A percentile compares a stretch with the other conserved stretches of the same genome.
Conservation (phyloP, 202 grass and related monocot species). For the Dendrocalamus latiflorus region DNA sequence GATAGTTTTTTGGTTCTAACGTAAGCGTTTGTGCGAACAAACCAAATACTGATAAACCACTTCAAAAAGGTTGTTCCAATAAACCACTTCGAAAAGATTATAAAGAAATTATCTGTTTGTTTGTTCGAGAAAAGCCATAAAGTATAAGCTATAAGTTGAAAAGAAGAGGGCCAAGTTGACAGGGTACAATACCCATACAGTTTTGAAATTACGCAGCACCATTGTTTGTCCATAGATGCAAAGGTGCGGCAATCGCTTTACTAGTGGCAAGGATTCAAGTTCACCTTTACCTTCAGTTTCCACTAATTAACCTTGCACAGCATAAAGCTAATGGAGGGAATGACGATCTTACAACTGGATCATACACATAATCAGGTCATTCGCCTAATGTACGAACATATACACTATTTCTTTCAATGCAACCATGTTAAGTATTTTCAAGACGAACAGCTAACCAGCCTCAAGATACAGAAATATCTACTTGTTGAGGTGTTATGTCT, state of each 20-base stretch:
- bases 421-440: not conserved
- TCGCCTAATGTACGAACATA: not conserved
- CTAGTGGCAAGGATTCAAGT: not conserved
- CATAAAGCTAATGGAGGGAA: not conserved
- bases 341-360: not conserved
- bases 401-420: not conserved
- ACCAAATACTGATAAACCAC: too few species aligned
- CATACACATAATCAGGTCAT: not conserved
- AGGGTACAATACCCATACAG: not conserved
- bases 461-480: slow-evolving; percentile 19
- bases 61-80: too few species aligned
- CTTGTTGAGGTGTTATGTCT: not conserved
- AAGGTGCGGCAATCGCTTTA: not conserved
- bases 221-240: not conserved
- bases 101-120: too few species aligned
- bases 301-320: not conserved
- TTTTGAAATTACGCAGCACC: not conserved
- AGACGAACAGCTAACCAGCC: not conserved
- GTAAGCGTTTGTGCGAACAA: too few species aligned
- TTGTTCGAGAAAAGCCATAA: not conserved
- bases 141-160: not conserved
- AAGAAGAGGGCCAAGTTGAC: not conserved
- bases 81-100: too few species aligned
- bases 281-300: not conserved
- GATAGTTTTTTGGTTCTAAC: too few species aligned